These are phyloP conservation scores for Neonectria sp. DNA, from an alignment of 2,329 filamentous ascomycete genomes.

Conservation along the genomic window DNA sequence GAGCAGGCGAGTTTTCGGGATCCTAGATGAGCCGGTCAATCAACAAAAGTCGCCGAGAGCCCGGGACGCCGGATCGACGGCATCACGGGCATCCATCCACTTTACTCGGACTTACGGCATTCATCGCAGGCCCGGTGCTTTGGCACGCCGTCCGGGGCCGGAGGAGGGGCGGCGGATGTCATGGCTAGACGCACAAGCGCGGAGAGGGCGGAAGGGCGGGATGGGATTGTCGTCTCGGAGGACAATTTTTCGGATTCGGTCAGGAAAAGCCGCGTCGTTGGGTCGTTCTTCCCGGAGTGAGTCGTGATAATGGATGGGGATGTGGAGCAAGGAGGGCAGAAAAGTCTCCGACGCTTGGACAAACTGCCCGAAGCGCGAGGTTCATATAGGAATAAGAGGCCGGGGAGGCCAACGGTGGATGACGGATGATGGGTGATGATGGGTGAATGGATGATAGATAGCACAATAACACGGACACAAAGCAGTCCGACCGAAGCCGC, in stretches of 20 bases:
- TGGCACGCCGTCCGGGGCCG: slow-evolving; percentile 43
- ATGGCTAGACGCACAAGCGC: slow-evolving; percentile 30
- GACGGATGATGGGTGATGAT: no score
- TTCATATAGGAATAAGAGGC: slow-evolving; percentile 30
- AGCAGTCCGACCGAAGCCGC: slow-evolving; percentile 3
- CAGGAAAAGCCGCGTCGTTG: slow-evolving; percentile 2
- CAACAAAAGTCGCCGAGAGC: slow-evolving; percentile 46
- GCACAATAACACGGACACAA: background rate
- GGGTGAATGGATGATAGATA: no score
- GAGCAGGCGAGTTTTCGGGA: slow-evolving; percentile 76
- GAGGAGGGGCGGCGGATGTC: slow-evolving; percentile 36
- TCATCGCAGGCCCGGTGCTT: slow-evolving; percentile 78
- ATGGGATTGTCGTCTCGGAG: background rate
- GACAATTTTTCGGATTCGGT: slow-evolving; percentile 2
- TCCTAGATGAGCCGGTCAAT: slow-evolving; percentile 59
- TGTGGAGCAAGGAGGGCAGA: slow-evolving; percentile 17
- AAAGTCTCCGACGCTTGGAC: slow-evolving; percentile 28
- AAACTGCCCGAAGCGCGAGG: slow-evolving; percentile 19
- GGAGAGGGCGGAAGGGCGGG: background rate
- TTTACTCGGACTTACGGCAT: slow-evolving; percentile 67
- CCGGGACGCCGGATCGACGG: slow-evolving; percentile 18
- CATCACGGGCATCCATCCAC: slow-evolving; percentile 9
- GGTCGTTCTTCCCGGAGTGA: background rate
- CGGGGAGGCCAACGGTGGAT: background rate
- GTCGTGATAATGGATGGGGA: background rate